Percentiles rank a stretch among this genome's conserved stretches.
Conservation (phyloP, 345 rosid genomes). For the Arabis alpina region DNA sequence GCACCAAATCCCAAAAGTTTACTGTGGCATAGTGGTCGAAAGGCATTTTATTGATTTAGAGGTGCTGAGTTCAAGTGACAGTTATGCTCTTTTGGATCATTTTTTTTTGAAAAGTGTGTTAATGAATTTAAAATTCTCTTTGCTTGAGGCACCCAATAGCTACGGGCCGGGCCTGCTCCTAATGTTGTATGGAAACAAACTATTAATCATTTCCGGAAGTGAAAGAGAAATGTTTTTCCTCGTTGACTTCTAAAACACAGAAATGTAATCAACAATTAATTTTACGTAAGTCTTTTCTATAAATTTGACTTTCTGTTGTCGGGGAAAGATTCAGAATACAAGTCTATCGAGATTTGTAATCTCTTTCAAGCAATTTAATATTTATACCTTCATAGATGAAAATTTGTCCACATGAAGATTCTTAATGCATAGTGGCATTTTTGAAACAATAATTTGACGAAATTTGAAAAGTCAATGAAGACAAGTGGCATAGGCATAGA, state of each 20-base stretch:
- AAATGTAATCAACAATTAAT: background rate
- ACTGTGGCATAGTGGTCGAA: too few species aligned
- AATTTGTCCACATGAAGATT: slow-evolving; percentile 10
- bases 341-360: background rate
- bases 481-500: slow-evolving; percentile 23
- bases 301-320: slow-evolving; percentile 14
- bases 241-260: background rate
- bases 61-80: too few species aligned
- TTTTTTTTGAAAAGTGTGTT: too few species aligned
- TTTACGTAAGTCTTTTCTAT: slow-evolving; percentile 1
- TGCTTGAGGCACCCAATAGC: too few species aligned
- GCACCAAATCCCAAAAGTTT: too few species aligned
- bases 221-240: background rate
- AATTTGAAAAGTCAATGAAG: slow-evolving; percentile 21
- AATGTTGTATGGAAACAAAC: background rate
- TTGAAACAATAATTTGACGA: background rate
- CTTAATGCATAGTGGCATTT: background rate
- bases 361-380: background rate
- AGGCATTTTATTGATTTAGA: too few species aligned
- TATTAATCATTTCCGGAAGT: background rate
- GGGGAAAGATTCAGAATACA: background rate
- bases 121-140: too few species aligned
- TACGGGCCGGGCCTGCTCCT: too few species aligned
- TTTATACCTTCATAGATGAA: background rate
- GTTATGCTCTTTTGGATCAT: too few species aligned